These are phyloP conservation scores for Carpinus viminea DNA, from an alignment of 306 rosid genomes.

Conservation along the genomic window DNA sequence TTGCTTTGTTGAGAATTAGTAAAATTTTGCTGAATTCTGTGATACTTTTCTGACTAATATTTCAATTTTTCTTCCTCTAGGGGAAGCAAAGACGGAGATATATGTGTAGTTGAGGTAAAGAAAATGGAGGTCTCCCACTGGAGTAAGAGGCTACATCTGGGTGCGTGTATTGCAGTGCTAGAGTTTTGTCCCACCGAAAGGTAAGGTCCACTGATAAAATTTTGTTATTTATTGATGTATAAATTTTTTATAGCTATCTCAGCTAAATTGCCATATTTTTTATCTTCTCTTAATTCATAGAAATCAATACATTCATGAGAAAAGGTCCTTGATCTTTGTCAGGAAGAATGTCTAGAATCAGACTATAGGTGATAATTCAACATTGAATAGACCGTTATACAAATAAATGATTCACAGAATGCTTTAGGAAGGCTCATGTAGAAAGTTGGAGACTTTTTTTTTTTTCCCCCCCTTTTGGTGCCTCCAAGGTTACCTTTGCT, in stretches of 20 bases:
- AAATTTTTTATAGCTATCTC: not conserved
- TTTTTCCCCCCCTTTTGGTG: not conserved
- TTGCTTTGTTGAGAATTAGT: not conserved
- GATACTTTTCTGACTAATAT: not conserved
- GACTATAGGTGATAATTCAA: not conserved
- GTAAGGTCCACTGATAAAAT: conserved; percentile 31
- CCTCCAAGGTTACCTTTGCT: no score
- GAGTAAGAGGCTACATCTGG: conserved; percentile 88
- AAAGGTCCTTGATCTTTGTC: no score
- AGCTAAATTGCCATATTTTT: not conserved
- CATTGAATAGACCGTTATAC: not conserved
- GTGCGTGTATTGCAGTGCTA: conserved; percentile 68
- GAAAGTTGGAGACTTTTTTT: no score
- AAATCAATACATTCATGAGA: not conserved
- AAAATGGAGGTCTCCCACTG: conserved; percentile 86
- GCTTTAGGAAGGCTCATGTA: no score
- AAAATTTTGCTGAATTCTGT: not conserved
- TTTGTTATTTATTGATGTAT: not conserved
- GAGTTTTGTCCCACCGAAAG: conserved; percentile 93
- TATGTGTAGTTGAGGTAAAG: conserved; percentile 81
- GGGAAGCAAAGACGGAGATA: conserved; percentile 94
- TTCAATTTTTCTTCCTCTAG: conserved; percentile 37
- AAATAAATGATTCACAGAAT: no score
- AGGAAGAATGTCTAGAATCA: not conserved
- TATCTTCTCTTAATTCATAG: not conserved